phyloP scores from a whole-genome alignment of 768 basidiomycete genomes.

The Inosperma sp. region DNA sequence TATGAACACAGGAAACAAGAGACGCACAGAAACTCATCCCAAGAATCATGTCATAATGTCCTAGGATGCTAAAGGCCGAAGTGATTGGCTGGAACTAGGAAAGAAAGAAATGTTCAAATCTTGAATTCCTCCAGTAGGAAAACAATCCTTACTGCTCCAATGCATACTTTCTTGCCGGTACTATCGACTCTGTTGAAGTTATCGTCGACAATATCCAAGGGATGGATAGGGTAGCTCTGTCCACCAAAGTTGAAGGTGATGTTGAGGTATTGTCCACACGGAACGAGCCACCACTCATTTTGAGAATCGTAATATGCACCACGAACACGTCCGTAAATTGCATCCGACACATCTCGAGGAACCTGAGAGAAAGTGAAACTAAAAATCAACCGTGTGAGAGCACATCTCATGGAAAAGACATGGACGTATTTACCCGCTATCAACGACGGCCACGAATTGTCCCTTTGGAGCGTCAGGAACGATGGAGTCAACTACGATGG shows the following conservation, averaged over 20 bases:
- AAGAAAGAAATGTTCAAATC: slow-evolving; percentile 12
- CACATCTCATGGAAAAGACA: not conserved
- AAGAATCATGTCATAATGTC: slow-evolving; percentile 78
- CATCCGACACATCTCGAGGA: slow-evolving; percentile 68
- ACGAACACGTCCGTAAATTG: slow-evolving; percentile 74
- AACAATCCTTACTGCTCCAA: slow-evolving; percentile 54
- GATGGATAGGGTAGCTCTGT: slow-evolving; percentile 62
- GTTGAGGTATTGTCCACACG: slow-evolving; percentile 70
- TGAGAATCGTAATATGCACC: slow-evolving; percentile 60
- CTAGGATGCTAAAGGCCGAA: slow-evolving; percentile 69
- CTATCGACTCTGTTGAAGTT: slow-evolving; percentile 48
- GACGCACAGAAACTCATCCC: slow-evolving; percentile 74
- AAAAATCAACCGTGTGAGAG: not conserved
- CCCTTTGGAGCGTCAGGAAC: slow-evolving; percentile 62
- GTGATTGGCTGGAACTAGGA: slow-evolving; percentile 81
- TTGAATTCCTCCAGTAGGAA: not conserved
- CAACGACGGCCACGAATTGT: slow-evolving; percentile 67
- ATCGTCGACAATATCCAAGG: slow-evolving; percentile 61
- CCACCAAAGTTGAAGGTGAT: slow-evolving; percentile 72
- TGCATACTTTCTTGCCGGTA: slow-evolving; percentile 53
- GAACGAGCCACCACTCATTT: slow-evolving; percentile 63
- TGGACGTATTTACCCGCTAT: slow-evolving; percentile 53
- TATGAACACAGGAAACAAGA: not conserved
- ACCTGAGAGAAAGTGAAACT: slow-evolving; percentile 53
- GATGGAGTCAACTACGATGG: slow-evolving; percentile 57